Evolutionary conservation across 352 stramenopile genomes (phyloP).

Genomic region (Globisporangium viniferum): DNA sequence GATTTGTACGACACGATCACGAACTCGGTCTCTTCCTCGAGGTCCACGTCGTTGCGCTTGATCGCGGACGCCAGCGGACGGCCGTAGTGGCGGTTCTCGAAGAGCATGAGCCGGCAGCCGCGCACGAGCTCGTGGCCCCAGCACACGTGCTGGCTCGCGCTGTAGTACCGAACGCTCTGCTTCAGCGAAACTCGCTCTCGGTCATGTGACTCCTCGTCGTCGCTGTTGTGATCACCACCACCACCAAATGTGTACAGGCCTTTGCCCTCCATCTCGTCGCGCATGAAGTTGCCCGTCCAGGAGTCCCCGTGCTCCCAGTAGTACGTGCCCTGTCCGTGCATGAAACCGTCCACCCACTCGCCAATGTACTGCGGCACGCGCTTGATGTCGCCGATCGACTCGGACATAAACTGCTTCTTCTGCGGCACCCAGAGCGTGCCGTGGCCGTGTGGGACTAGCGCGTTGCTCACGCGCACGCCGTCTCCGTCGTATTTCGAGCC

Average conservation of each 20-base stretch:
- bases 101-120: slow-evolving; percentile 46
- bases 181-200: background rate
- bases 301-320: slow-evolving; percentile 53
- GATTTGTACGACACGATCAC: slow-evolving; percentile 46
- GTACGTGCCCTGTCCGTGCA: slow-evolving; percentile 56
- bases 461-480: slow-evolving; percentile 33
- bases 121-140: slow-evolving; percentile 61
- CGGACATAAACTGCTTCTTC: slow-evolving; percentile 19
- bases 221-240: slow-evolving; percentile 12
- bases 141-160: slow-evolving; percentile 58
- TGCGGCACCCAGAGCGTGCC: slow-evolving; percentile 60
- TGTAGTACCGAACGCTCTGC: slow-evolving; percentile 50
- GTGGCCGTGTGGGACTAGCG: slow-evolving; percentile 50
- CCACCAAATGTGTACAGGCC: slow-evolving; percentile 37
- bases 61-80: slow-evolving; percentile 33
- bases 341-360: slow-evolving; percentile 53
- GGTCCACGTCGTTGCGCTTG: slow-evolving; percentile 30
- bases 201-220: slow-evolving; percentile 7
- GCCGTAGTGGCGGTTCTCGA: slow-evolving; percentile 38
- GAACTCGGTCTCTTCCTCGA: slow-evolving; percentile 50
- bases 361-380: slow-evolving; percentile 44
- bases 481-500: slow-evolving; percentile 72
- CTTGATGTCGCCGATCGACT: slow-evolving; percentile 38
- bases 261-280: slow-evolving; percentile 60
- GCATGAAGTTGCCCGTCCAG: slow-evolving; percentile 57